Percentiles rank a stretch among this genome's conserved stretches.
Conservation (phyloP, 257 asterid genomes). For the Solanum infundibuliforme region DNA sequence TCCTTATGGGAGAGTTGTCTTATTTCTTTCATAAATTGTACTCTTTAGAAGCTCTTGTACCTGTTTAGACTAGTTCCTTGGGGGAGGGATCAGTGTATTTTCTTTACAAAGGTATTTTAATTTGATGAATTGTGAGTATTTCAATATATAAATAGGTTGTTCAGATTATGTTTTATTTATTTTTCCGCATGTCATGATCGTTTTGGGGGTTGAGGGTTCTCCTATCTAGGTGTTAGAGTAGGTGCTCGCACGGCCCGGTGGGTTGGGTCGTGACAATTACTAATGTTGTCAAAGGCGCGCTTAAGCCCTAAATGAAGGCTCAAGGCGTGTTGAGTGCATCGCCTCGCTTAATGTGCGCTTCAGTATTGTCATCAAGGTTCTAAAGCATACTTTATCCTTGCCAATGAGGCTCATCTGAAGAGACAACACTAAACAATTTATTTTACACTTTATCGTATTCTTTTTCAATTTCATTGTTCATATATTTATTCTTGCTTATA, state of each 20-base stretch:
- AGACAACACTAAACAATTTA: not conserved
- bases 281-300: not conserved
- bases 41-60: not conserved
- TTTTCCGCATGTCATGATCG: not conserved
- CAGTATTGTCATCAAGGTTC: not conserved
- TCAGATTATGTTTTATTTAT: not conserved
- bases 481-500: not conserved
- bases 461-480: not conserved
- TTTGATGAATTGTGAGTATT: not conserved
- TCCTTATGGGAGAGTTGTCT: not conserved
- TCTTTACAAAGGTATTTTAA: not conserved
- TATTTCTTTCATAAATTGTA: not conserved
- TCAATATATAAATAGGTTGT: not conserved
- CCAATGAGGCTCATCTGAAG: not conserved
- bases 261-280: not conserved
- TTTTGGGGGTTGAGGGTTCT: not conserved
- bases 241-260: not conserved
- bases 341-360: not conserved
- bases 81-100: not conserved
- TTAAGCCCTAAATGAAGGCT: not conserved
- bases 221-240: not conserved
- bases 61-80: not conserved
- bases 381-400: not conserved
- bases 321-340: not conserved
- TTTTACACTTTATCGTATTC: not conserved